Evolutionary conservation across 2,329 filamentous ascomycete species (phyloP).

Genomic region (Talaromyces piceae): DNA sequence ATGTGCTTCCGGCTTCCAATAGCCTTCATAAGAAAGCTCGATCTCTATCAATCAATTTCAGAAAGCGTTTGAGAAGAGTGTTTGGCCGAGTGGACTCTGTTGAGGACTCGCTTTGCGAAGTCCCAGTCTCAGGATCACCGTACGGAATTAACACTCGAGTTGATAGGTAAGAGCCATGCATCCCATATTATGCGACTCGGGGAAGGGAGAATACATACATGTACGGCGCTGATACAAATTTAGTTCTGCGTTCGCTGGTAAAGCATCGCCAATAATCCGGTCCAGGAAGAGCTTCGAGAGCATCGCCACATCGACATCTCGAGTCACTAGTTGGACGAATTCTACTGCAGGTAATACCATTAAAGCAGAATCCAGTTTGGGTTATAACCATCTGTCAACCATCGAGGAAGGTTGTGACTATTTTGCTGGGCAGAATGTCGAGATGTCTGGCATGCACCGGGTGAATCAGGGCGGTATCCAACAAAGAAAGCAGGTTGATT

Average conservation of each 20-base stretch:
- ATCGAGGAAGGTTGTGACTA: conserved; percentile 35
- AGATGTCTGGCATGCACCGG: conserved; percentile 14
- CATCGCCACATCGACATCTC: conserved; percentile 30
- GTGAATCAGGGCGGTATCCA: not conserved
- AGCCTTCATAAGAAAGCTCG: conserved; percentile 23
- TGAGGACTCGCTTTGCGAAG: conserved; percentile 16
- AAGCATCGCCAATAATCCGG: conserved; percentile 16
- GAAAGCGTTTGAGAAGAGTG: conserved; percentile 33
- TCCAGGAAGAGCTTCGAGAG: conserved; percentile 26
- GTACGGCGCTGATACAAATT: not conserved
- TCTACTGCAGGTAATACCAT: conserved; percentile 38
- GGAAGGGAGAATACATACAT: too few species aligned
- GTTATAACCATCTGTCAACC: conserved; percentile 34
- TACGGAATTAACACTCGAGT: conserved; percentile 18
- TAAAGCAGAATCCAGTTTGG: conserved; percentile 23
- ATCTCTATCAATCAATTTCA: conserved; percentile 35
- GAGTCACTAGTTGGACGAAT: conserved; percentile 44
- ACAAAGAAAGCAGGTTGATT: conserved; percentile 23
- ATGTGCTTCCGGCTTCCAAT: conserved; percentile 8
- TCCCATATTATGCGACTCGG: not conserved
- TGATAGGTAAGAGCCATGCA: conserved; percentile 6
- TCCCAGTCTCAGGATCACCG: conserved; percentile 17
- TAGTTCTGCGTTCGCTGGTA: conserved; percentile 1
- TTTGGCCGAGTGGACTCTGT: conserved; percentile 27
- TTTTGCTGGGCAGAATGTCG: conserved; percentile 17